Evolutionary conservation across 1,139 yeast species (phyloP).

Genomic region (Zygosaccharomyces sapae): DNA sequence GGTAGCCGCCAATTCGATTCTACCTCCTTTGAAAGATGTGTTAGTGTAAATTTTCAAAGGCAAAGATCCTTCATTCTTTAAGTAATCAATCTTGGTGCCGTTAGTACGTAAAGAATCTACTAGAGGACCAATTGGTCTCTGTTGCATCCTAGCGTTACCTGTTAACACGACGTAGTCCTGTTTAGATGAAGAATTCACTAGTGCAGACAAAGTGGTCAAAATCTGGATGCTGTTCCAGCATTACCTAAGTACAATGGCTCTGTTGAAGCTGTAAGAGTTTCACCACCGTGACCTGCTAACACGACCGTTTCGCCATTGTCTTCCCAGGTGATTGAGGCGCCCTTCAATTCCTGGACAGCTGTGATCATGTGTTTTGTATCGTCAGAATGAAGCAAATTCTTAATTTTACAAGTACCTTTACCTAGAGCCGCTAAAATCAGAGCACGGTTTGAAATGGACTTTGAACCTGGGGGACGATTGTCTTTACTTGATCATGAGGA

Average conservation of each 20-base stretch:
- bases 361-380: conserved; percentile 93
- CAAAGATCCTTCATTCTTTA: conserved; percentile 74
- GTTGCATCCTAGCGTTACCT: conserved; percentile 96
- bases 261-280: conserved; percentile 52
- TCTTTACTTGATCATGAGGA: conserved; percentile 42
- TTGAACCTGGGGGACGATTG: conserved; percentile 92
- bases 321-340: conserved; percentile 74
- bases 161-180: conserved; percentile 60
- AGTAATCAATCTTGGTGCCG: conserved; percentile 70
- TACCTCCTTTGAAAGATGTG: conserved; percentile 77
- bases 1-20: conserved; percentile 91
- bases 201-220: conserved; percentile 86
- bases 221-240: conserved; percentile 98
- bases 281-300: conserved; percentile 83
- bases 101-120: conserved; percentile 84
- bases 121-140: conserved; percentile 93
- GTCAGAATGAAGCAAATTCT: conserved; percentile 86
- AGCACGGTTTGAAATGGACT: conserved; percentile 94
- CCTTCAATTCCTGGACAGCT: conserved; percentile 74
- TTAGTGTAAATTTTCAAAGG: conserved; percentile 76
- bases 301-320: conserved; percentile 88
- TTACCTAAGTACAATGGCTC: conserved; percentile 81
- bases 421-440: conserved; percentile 89
- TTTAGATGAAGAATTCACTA: conserved; percentile 52
- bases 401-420: conserved; percentile 73